Conservation (phyloP, 2,329 filamentous ascomycete genomes). For the Ascochyta viciae-villosae region DNA sequence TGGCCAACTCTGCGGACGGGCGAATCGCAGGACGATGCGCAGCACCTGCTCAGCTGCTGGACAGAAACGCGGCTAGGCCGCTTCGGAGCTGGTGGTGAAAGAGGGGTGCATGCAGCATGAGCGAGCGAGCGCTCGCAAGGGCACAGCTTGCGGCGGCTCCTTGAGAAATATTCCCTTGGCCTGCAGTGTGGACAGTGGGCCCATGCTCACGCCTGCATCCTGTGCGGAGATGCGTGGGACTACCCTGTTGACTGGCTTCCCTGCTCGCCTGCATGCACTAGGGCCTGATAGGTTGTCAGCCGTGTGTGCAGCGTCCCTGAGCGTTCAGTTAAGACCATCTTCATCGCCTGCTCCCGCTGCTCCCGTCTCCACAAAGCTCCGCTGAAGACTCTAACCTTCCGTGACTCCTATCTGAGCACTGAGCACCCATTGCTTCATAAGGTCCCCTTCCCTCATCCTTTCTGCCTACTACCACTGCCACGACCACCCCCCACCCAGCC, state of each 20-base stretch:
- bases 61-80: slow-evolving; percentile 19
- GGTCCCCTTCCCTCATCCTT: slow-evolving; percentile 4
- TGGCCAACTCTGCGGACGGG: slow-evolving; percentile 24
- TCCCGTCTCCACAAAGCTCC: slow-evolving; percentile 36
- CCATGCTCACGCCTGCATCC: slow-evolving; percentile 16
- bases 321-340: slow-evolving; percentile 35
- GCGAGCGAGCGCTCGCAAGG: slow-evolving; percentile 11
- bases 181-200: slow-evolving; percentile 12
- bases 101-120: slow-evolving; percentile 24
- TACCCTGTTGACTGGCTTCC: slow-evolving; percentile 20
- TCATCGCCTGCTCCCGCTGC: slow-evolving; percentile 31
- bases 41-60: slow-evolving; percentile 38
- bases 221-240: slow-evolving; percentile 25
- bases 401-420: slow-evolving; percentile 30
- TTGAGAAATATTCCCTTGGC: slow-evolving; percentile 28
- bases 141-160: slow-evolving; percentile 26
- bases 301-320: slow-evolving; percentile 31
- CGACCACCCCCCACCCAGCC: slow-evolving; percentile 8
- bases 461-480: not conserved
- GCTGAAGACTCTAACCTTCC: slow-evolving; percentile 25
- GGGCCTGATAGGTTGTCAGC: slow-evolving; percentile 11
- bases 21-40: slow-evolving; percentile 26
- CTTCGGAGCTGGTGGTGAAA: slow-evolving; percentile 7
- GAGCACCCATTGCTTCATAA: slow-evolving; percentile 14
- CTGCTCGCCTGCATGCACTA: slow-evolving; percentile 5